Evolutionary conservation across 768 basidiomycete species (phyloP).

Genomic region (Neoboletus brunneissimus): DNA sequence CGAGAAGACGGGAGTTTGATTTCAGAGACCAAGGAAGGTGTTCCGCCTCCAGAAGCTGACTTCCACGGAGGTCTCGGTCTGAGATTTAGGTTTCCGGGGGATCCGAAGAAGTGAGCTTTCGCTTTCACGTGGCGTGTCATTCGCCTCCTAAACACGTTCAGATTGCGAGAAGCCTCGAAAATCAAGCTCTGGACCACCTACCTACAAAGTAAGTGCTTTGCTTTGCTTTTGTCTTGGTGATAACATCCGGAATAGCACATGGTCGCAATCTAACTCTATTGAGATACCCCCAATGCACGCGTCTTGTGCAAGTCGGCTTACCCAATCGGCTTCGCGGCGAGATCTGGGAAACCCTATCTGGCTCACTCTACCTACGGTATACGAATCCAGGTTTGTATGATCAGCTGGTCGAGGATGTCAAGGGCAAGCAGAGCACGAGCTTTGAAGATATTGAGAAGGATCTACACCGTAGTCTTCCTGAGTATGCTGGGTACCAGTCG

Average conservation of each 20-base stretch:
- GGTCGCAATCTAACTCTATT: conserved; percentile 94
- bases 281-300: conserved; percentile 94
- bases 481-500: conserved; percentile 94
- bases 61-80: conserved; percentile 81
- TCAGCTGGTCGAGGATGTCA: conserved; percentile 69
- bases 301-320: conserved; percentile 95
- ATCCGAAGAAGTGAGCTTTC: conserved; percentile 76
- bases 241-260: conserved; percentile 53
- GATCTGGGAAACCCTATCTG: conserved; percentile 97
- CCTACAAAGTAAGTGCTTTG: conserved; percentile 55
- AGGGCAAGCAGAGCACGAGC: conserved; percentile 76
- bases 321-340: conserved; percentile 94
- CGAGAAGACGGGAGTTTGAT: conserved; percentile 67
- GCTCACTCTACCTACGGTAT: conserved; percentile 88
- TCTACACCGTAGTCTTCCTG: conserved; percentile 90
- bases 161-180: conserved; percentile 88
- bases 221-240: conserved; percentile 5
- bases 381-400: conserved; percentile 82
- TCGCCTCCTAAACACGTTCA: conserved; percentile 30
- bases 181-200: conserved; percentile 95
- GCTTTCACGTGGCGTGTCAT: background rate
- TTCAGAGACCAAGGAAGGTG: conserved; percentile 49
- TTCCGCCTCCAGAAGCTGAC: conserved; percentile 44
- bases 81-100: conserved; percentile 87
- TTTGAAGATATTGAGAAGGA: conserved; percentile 99